Evolutionary conservation across 257 asterid genomes (phyloP), one percentile per base, ranked within the genome.

Genomic region (Solanum dulcamara): DNA sequence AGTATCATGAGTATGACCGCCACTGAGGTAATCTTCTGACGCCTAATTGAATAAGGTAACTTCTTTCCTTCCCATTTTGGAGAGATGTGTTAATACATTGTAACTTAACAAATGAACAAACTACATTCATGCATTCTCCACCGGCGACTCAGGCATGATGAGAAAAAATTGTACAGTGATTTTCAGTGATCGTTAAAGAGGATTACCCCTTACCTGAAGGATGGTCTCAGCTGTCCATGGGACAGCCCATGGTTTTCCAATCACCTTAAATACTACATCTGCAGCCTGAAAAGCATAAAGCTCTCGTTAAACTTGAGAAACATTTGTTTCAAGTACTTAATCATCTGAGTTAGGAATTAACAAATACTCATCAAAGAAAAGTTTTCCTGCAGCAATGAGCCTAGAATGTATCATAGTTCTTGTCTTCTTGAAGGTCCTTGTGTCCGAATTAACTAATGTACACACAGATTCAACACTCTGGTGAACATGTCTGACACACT

Each of bases 221-320:
- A 97, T 97, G 82, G 98, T 97, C 91, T 95, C 96, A 37, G 97
- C 98, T 70, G 93, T 92, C 99, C 99, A 97, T 60, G 98, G 98
- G 67, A 95, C 99, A 74, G 86, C 89, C 99, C 99, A 97, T 2
- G 94, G 98, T 86, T 92, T 93, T 59, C 97, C 98, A 9, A 88
- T 83, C 71, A 88, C 89, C 86, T 84, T 89, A 81, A 89, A 86
- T 59, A 91, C 88, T 75, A 88, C 89, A 89, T 84, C 92, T 26
- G 85, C 87, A 86, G 83, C 91, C 98, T 96, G 94, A 28, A 84
- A 86, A 51, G 66, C 6, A 87, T 74, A n/a, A 55, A 6, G 70
- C 53, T 75, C 75, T 55, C 22, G 55, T 80, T 40, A 67, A 85
- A 71, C 38, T 18, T 38, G 26, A 57, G 81, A 75, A 50, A 32